A percentile compares a stretch with the other conserved stretches of the same genome.
These are phyloP conservation scores for Yamadazyma friedrichii DNA, from an alignment of 1,139 yeast species.

Conservation along the genomic window DNA sequence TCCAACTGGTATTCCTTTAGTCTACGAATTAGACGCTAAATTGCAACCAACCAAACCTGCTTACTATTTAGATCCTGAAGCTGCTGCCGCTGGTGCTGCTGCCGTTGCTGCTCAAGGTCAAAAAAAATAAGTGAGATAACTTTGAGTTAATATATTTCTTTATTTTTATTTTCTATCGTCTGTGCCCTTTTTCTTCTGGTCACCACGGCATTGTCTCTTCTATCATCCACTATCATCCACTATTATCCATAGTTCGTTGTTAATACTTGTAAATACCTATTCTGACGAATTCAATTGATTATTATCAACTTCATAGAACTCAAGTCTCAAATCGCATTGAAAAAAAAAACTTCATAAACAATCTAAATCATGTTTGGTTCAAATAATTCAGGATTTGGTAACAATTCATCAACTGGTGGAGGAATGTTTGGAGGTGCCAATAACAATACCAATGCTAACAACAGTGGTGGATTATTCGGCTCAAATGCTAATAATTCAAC, in stretches of 20 bases:
- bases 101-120: slow-evolving; percentile 97
- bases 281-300: too few relatives aligned
- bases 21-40: slow-evolving; percentile 86
- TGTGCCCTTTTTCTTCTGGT: too few relatives aligned
- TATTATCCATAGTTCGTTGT: too few relatives aligned
- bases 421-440: slow-evolving; percentile 2
- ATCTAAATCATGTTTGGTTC: slow-evolving; percentile 7
- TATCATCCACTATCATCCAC: too few relatives aligned
- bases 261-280: too few relatives aligned
- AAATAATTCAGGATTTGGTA: slow-evolving; percentile 5
- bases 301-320: too few relatives aligned
- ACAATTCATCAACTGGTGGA: slow-evolving; percentile 1
- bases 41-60: slow-evolving; percentile 91
- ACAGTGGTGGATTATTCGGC: slow-evolving; percentile 13
- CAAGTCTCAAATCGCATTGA: slow-evolving; percentile 1
- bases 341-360: slow-evolving; percentile 6
- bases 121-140: slow-evolving; percentile 44
- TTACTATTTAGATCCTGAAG: slow-evolving; percentile 98
- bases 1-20: slow-evolving; percentile 99
- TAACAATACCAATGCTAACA: slow-evolving; percentile 5
- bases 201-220: too few relatives aligned
- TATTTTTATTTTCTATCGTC: too few relatives aligned
- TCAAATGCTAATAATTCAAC: not conserved
- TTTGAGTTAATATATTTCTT: too few relatives aligned
- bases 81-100: slow-evolving; percentile 99